Conservation (phyloP, 441 rosid species). For the Cnidoscolus chayamansa region DNA sequence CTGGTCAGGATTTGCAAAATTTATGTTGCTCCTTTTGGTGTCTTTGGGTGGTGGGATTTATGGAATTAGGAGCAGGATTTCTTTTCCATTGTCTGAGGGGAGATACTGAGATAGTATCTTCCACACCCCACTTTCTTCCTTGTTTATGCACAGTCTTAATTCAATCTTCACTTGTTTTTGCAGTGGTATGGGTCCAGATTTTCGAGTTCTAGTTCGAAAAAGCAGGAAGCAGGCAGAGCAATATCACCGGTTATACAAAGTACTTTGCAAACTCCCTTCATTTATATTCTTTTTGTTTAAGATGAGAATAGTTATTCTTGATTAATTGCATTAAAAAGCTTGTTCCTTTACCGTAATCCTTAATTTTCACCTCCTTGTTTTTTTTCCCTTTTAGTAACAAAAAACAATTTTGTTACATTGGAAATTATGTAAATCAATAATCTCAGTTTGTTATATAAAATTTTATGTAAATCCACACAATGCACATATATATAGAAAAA, state of each 20-base stretch:
- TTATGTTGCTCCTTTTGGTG: not conserved
- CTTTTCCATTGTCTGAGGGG: not conserved
- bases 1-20: not conserved
- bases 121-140: not conserved
- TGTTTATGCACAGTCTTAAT: not conserved
- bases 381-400: no score
- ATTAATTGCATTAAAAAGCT: no score
- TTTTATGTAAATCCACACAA: no score
- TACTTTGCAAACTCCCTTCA: conserved; percentile 21
- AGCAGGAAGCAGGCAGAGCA: conserved; percentile 99
- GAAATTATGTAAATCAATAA: no score
- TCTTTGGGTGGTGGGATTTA: not conserved
- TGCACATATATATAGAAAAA: no score
- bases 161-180: conserved; percentile 15
- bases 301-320: not conserved
- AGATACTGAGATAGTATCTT: not conserved
- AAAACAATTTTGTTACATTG: no score
- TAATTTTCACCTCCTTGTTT: no score
- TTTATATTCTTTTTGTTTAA: not conserved
- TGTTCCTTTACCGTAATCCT: no score
- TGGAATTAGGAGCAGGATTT: not conserved
- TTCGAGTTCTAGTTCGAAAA: conserved; percentile 89
- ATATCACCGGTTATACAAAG: conserved; percentile 84
- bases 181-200: conserved; percentile 99
- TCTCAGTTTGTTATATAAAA: no score